Percentiles rank a stretch among this genome's conserved stretches.
phyloP scores from a whole-genome alignment of 2,329 filamentous ascomycete species.

The Emericellopsis cladophorae region DNA sequence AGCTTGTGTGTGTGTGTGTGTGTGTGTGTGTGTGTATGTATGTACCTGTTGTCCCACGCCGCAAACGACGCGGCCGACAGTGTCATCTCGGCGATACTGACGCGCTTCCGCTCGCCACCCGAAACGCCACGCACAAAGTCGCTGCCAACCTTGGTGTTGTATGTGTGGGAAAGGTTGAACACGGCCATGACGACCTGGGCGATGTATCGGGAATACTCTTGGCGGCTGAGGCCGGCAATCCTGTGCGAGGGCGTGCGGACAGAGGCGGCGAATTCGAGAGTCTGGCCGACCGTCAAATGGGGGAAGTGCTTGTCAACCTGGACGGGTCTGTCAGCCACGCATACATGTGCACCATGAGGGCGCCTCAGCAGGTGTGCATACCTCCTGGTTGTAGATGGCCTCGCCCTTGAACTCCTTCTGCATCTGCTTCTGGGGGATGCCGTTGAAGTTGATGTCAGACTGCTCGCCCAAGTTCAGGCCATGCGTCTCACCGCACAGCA shows the following conservation, averaged over 20 bases:
- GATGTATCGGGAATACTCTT: constrained; percentile 48
- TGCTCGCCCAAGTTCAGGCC: constrained; percentile 38
- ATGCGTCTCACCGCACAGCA: constrained; percentile 45
- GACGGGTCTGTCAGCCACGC: neutral
- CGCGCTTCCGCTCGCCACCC: constrained; percentile 65
- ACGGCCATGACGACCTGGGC: constrained; percentile 38
- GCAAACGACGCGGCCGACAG: constrained; percentile 44
- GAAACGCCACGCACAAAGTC: constrained; percentile 61
- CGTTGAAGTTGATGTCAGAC: constrained; percentile 49
- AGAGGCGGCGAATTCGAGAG: constrained; percentile 58
- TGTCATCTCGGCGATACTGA: constrained; percentile 69
- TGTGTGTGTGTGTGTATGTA: too few species aligned
- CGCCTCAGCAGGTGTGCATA: constrained; percentile 4
- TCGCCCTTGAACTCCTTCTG: constrained; percentile 49
- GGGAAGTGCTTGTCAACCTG: constrained; percentile 62
- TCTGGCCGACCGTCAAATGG: constrained; percentile 64
- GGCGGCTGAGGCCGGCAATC: constrained; percentile 46
- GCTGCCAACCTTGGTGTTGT: constrained; percentile 63
- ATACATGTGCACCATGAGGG: neutral
- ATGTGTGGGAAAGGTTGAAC: constrained; percentile 60
- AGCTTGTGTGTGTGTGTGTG: too few species aligned
- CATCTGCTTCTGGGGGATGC: constrained; percentile 40
- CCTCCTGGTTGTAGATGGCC: constrained; percentile 66
- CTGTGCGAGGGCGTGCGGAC: constrained; percentile 55
- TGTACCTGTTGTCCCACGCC: constrained; percentile 55